Percentiles rank a stretch among this genome's conserved stretches.
Evolutionary conservation across 179 eudicot species (phyloP).

Genomic region (Beta lomatogona): DNA sequence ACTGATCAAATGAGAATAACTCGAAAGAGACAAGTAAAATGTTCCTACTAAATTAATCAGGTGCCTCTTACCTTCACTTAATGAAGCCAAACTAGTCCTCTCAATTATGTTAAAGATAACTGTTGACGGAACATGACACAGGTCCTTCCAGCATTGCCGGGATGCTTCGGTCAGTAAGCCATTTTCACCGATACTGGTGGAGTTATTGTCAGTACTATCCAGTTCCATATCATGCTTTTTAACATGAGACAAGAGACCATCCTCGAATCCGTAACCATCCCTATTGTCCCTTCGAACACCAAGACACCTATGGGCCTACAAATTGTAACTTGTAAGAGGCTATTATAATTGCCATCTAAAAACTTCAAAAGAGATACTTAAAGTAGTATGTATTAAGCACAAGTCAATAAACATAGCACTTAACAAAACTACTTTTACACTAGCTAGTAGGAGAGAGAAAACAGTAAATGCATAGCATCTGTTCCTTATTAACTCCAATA

Average conservation of each 20-base stretch:
- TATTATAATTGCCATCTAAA: not conserved
- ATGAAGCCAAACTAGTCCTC: slow-evolving; percentile 67
- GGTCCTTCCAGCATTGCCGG: slow-evolving; percentile 44
- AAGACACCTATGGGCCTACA: slow-evolving; percentile 59
- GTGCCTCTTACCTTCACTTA: slow-evolving; percentile 64
- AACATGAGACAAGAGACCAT: slow-evolving; percentile 37
- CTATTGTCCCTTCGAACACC: slow-evolving; percentile 40
- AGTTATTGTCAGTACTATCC: slow-evolving; percentile 39
- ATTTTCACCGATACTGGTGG: slow-evolving; percentile 56
- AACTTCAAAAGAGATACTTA: slow-evolving; percentile 4
- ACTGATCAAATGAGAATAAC: not conserved
- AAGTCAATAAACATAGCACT: not conserved
- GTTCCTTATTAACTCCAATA: not conserved
- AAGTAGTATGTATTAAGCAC: not conserved
- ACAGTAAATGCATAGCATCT: slow-evolving; percentile 1
- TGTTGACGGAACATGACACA: slow-evolving; percentile 44
- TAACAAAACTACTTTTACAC: not conserved
- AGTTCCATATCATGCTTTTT: slow-evolving; percentile 39
- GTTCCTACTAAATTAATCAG: not conserved
- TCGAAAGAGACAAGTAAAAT: not conserved
- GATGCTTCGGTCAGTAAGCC: slow-evolving; percentile 54
- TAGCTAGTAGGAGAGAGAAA: not conserved
- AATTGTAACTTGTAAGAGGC: slow-evolving; percentile 7
- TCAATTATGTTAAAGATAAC: slow-evolving; percentile 60
- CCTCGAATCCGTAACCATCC: slow-evolving; percentile 25